Evolutionary conservation across 208 protist species (phyloP).

Genomic region (Phytomonas sp.): DNA sequence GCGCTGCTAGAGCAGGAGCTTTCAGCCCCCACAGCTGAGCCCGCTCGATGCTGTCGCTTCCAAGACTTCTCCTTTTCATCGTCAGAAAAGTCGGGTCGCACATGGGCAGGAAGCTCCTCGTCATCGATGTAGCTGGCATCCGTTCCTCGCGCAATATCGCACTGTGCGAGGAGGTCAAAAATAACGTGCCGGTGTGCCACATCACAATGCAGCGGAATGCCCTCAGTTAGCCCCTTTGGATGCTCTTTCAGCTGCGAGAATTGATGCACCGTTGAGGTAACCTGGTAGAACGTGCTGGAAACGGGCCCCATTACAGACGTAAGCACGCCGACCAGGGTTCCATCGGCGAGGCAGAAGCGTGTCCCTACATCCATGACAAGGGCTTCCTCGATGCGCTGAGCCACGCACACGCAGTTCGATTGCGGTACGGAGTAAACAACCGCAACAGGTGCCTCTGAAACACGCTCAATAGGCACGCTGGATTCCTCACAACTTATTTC

Average conservation of each 20-base stretch:
- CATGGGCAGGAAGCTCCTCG: constrained; percentile 72
- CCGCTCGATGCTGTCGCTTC: constrained; percentile 51
- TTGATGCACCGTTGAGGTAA: constrained; percentile 19
- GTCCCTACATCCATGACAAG: constrained; percentile 61
- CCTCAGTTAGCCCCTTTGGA: constrained; percentile 12
- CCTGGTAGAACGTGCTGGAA: constrained; percentile 33
- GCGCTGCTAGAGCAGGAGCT: too few species aligned
- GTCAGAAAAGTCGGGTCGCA: constrained; percentile 82
- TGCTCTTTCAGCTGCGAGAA: constrained; percentile 12
- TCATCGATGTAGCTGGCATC: constrained; percentile 88
- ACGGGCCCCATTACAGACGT: constrained; percentile 63
- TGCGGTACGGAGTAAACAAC: constrained; percentile 24
- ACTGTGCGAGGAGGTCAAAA: constrained; percentile 41
- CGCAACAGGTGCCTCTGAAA: constrained; percentile 55
- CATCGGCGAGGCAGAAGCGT: constrained; percentile 50
- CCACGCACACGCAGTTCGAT: constrained; percentile 25
- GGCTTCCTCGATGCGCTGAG: constrained; percentile 27
- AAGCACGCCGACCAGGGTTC: constrained; percentile 39
- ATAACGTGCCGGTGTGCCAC: constrained; percentile 42
- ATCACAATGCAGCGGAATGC: constrained; percentile 43
- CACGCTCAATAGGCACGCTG: neutral
- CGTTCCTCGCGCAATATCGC: constrained; percentile 49
- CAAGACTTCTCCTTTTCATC: constrained; percentile 76
- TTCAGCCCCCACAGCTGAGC: too few species aligned
- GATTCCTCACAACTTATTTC: neutral